Evolutionary conservation across 768 basidiomycete genomes (phyloP), one percentile per base, ranked within the genome.

Genomic region (Boletus vermiculosoides): DNA sequence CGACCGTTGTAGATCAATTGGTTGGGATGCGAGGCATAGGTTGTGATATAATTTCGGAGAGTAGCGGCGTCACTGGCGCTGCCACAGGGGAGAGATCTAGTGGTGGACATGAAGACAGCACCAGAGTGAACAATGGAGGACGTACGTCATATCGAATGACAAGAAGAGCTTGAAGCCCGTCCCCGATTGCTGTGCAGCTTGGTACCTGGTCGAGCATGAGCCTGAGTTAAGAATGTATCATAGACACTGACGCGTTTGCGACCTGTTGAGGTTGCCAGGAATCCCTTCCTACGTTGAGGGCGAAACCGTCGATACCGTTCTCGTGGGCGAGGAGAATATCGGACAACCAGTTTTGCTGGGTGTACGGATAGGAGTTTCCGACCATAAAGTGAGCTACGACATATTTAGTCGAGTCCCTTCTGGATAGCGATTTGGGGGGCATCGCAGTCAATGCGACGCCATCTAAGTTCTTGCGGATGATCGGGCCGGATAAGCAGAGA

Each of bases 141-240:
- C 78, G 62, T 63, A 87, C 84, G 83, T 74, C 90, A 90, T 90
- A 65, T 92, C 90, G 48, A 92, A 81, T 15, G 87, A 90, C 57
- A 92, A 64, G 72, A 90, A 91, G 49, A 92, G 73, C 67, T 87
- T 85, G 77, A 91, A 90, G 50, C 76, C 74, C 11, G 80, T 74
- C 18, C 76, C 78, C 25, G 78, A 78, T 48, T 79, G 74, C 18
- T 66, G 65, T 4, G 87, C 86, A 33, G 86, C 83, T 44, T 77
- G 66, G 65, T 83, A 90, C 15, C 84, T 81, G 64, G 55, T 37
- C 23, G 61, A 54, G 62, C 31, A 41, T 70, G 39, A 64, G 63
- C 44, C 20, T 55, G 39, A 58, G 63, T 60, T 25, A 47, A 53
- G 36, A 36, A 49, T 5, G 31, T 45, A 49, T 51, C 34, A 31